These are phyloP conservation scores for Trichaptum fuscoviolaceum DNA, from an alignment of 768 basidiomycete genomes.

Conservation along the genomic window DNA sequence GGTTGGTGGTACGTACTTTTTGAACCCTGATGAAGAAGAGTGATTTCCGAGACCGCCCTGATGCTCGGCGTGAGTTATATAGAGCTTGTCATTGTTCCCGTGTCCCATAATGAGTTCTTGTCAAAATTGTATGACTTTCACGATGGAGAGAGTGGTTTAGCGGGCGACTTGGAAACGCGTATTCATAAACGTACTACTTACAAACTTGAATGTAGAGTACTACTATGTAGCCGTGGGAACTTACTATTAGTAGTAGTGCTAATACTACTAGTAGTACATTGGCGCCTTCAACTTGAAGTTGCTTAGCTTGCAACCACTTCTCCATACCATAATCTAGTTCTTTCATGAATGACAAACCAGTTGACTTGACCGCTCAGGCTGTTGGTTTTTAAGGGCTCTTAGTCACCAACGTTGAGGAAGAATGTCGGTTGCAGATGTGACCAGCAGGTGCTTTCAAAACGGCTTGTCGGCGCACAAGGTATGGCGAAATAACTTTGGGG, in stretches of 20 bases:
- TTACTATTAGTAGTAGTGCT: no score
- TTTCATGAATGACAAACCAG: no score
- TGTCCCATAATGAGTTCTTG: conserved; percentile 54
- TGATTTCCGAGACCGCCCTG: conserved; percentile 76
- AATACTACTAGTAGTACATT: no score
- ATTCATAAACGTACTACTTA: no score
- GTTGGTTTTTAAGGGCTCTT: no score
- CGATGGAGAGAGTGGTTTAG: background rate
- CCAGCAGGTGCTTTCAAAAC: conserved; percentile 68
- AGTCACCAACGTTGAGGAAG: background rate
- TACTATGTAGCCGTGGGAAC: no score
- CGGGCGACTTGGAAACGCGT: background rate
- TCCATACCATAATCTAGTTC: no score
- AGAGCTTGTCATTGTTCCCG: conserved; percentile 82
- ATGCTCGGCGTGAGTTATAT: conserved; percentile 88
- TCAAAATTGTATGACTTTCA: background rate
- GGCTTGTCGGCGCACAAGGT: conserved; percentile 64
- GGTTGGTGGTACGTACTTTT: conserved; percentile 40
- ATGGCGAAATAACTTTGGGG: conserved; percentile 16
- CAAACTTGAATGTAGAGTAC: no score
- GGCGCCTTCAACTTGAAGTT: no score
- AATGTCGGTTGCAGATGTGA: conserved; percentile 68
- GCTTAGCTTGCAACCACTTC: no score
- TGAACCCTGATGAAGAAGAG: conserved; percentile 67
- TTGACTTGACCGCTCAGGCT: background rate